Evolutionary conservation across 2,329 filamentous ascomycete genomes (phyloP), one percentile per base, ranked within the genome.

Genomic region (Trichoderma citrinoviride): DNA sequence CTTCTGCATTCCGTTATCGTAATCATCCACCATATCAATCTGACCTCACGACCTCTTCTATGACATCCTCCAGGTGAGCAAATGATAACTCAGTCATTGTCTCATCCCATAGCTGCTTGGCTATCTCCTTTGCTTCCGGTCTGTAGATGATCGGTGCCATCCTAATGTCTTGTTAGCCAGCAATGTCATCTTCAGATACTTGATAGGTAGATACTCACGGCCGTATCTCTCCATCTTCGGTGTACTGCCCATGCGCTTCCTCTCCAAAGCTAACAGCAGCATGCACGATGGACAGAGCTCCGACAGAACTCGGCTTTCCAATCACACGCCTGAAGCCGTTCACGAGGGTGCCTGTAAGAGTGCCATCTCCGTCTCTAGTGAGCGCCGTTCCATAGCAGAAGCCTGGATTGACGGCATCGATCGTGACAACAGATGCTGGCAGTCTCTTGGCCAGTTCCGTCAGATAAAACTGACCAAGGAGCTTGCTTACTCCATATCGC

Each of bases 51-150:
- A 58, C 12, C 7, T 47, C 55, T 25, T 47, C 12, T 23, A 58
- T 47, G 25, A 10, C 1, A n/a, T 58, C 41, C n/a, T 58, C 7
- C n/a, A 58, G 6, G 21, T 3, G 41, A 33, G 55, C 55, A 58
- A 58, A 58, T 29, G 55, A 47, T 10, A 58, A 4, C n/a, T 58
- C 55, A 21, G 55, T 41, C 55, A 58, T 21, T 3, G 55, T 58
- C 55, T 58, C 55, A n/a, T 58, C 55, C 55, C 55, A 58, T 17
- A 58, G 41, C 25, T 47, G 55, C 10, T 47, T 58, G 27, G 41
- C 25, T 7, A 58, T 21, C 25, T 46, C 55, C 12, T 58, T 23
- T 14, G 41, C 55, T 58, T 58, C 41, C 1, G 55, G 27, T n/a
- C 37, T 47, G 55, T 58, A 58, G 2, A 58, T 58, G n/a, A 58